Percentiles rank a stretch among this genome's conserved stretches.
These are phyloP conservation scores for Dichotomopilus funicola DNA, from an alignment of 2,329 filamentous ascomycete genomes.

Conservation along the genomic window DNA sequence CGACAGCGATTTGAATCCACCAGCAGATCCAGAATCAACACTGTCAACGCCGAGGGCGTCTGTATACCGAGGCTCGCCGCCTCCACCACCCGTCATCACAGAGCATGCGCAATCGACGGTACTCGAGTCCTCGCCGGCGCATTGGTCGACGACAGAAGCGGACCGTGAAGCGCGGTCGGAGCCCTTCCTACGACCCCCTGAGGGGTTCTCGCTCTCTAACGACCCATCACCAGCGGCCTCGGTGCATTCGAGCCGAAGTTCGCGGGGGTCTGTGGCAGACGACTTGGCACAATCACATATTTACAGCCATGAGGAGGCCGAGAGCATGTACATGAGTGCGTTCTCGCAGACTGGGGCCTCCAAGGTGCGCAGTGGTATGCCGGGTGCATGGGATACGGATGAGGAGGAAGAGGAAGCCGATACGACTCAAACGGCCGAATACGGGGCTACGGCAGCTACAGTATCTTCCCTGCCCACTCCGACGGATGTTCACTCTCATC, in stretches of 20 bases:
- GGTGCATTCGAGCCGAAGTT: conserved; percentile 24
- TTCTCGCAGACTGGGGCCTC: conserved; percentile 45
- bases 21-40: conserved; percentile 30
- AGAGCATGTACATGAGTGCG: conserved; percentile 82
- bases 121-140: conserved; percentile 25
- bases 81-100: background rate
- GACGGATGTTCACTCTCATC: no score
- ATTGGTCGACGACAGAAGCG: conserved; percentile 27
- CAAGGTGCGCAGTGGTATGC: conserved; percentile 36
- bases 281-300: conserved; percentile 60
- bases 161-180: conserved; percentile 33
- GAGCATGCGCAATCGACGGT: conserved; percentile 29
- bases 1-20: conserved; percentile 30
- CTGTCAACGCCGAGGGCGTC: conserved; percentile 50
- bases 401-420: background rate
- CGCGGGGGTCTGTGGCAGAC: conserved; percentile 31
- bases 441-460: no score
- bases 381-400: conserved; percentile 42
- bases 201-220: conserved; percentile 2
- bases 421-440: background rate
- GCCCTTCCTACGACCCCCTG: conserved; percentile 28
- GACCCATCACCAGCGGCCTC: conserved; percentile 18
- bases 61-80: conserved; percentile 19
- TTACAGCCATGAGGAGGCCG: conserved; percentile 72
- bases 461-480: no score